Evolutionary conservation across 1,284 basidiomycete species (phyloP).

Genomic region (Sanghuangporus baumii): DNA sequence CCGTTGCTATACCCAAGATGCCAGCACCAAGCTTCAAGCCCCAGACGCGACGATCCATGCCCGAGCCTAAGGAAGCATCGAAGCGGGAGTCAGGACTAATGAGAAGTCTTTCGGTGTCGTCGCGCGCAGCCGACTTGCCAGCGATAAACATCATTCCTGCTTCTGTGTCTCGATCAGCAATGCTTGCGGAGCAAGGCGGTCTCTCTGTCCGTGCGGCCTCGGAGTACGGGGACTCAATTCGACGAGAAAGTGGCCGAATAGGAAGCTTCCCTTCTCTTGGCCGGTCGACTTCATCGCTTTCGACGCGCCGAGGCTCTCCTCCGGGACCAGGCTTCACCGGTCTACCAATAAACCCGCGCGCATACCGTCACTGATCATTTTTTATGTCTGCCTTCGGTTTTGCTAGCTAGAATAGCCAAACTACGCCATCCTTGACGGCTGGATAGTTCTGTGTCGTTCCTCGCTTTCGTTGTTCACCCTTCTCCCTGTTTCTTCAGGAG

Average conservation of each 20-base stretch:
- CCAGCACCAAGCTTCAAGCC: neutral
- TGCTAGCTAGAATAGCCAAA: neutral
- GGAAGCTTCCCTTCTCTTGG: neutral
- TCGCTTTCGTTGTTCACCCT: neutral
- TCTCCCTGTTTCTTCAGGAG: neutral
- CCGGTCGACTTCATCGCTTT: neutral
- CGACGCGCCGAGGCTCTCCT: neutral
- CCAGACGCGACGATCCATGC: neutral
- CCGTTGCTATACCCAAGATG: neutral
- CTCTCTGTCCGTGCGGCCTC: neutral
- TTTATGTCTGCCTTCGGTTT: neutral
- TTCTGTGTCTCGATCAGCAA: neutral
- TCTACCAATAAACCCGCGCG: neutral
- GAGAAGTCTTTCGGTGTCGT: neutral
- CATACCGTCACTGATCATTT: neutral
- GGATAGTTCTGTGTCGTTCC: neutral
- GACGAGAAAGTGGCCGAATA: neutral
- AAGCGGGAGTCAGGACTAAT: neutral
- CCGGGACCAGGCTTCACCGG: neutral
- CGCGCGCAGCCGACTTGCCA: conserved; percentile 1
- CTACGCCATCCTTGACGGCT: neutral
- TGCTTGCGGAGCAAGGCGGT: neutral
- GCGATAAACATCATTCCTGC: conserved; percentile 14
- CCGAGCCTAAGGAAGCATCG: neutral
- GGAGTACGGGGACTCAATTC: neutral